These are phyloP conservation scores for Teratosphaeria epicoccoides DNA, from an alignment of 2,329 filamentous ascomycete species.

Conservation along the genomic window DNA sequence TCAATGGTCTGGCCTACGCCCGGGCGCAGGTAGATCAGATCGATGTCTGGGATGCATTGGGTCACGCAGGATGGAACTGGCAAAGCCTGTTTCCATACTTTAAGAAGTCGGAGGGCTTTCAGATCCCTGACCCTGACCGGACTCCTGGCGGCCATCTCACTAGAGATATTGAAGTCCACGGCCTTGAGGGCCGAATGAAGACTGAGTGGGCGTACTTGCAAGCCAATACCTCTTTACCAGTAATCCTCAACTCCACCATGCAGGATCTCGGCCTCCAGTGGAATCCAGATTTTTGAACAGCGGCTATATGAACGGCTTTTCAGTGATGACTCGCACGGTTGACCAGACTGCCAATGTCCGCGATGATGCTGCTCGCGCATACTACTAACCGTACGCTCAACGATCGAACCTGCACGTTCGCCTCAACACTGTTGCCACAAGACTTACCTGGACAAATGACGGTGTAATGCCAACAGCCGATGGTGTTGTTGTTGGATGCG, in stretches of 20 bases:
- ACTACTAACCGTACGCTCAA: background rate
- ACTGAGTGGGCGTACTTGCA: conserved; percentile 29
- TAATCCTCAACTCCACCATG: conserved; percentile 27
- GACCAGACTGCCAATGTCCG: background rate
- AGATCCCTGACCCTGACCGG: background rate
- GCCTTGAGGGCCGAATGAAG: conserved; percentile 1
- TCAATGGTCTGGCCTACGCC: conserved; percentile 24
- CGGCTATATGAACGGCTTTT: background rate
- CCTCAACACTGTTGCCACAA: background rate
- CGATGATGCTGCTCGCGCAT: background rate
- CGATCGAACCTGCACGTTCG: background rate
- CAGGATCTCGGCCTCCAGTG: conserved; percentile 34
- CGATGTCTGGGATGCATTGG: conserved; percentile 27
- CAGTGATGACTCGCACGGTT: background rate
- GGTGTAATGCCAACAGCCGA: background rate
- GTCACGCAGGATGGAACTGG: conserved; percentile 30
- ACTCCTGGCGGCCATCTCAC: conserved; percentile 7
- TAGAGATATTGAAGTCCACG: conserved; percentile 2
- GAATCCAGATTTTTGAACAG: conserved; percentile 9
- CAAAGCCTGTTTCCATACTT: conserved; percentile 22
- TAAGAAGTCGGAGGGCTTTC: conserved; percentile 23
- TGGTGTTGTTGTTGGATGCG: background rate
- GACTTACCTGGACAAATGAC: background rate
- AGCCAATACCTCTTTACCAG: background rate
- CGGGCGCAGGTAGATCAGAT: conserved; percentile 20